These are phyloP conservation scores for Phaeodactylum tricornutum DNA, from an alignment of 108 stramenopile genomes.

Conservation along the genomic window DNA sequence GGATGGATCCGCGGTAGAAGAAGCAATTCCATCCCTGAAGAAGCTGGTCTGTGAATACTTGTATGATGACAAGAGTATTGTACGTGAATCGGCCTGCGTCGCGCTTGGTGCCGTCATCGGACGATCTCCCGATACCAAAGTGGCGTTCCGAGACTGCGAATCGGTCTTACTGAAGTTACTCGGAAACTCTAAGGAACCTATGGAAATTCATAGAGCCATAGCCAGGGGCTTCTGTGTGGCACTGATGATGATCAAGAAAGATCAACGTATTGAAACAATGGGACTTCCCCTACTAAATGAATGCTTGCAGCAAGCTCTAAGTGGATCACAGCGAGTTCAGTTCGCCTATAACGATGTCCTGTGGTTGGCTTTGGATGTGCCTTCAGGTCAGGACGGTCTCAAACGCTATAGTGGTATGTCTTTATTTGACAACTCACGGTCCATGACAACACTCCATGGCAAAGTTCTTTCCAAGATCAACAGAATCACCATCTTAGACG, in stretches of 20 bases:
- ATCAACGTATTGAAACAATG: slow-evolving; percentile 43
- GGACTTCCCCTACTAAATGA: slow-evolving; percentile 47
- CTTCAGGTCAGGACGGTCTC: slow-evolving; percentile 58
- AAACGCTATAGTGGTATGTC: slow-evolving; percentile 50
- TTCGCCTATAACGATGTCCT: slow-evolving; percentile 81
- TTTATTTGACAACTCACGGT: slow-evolving; percentile 66
- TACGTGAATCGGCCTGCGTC: slow-evolving; percentile 54
- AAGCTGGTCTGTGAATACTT: slow-evolving; percentile 31
- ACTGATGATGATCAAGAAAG: slow-evolving; percentile 21
- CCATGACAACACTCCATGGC: slow-evolving; percentile 60
- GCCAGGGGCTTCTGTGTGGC: slow-evolving; percentile 62
- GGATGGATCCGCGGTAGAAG: slow-evolving; percentile 26
- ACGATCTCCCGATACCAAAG: slow-evolving; percentile 33
- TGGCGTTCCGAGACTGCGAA: slow-evolving; percentile 30
- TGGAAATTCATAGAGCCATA: slow-evolving; percentile 61
- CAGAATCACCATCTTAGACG: slow-evolving; percentile 26
- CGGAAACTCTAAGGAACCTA: slow-evolving; percentile 42
- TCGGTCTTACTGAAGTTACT: slow-evolving; percentile 42
- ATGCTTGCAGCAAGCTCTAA: slow-evolving; percentile 66
- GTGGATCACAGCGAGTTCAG: slow-evolving; percentile 69
- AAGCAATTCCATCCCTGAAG: slow-evolving; percentile 16
- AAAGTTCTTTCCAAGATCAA: slow-evolving; percentile 74
- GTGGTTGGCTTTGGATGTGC: slow-evolving; percentile 72
- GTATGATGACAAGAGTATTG: slow-evolving; percentile 49
- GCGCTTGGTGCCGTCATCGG: slow-evolving; percentile 72